Percentiles rank a stretch among this genome's conserved stretches.
phyloP scores from a whole-genome alignment of 192 early-diverging fungal genomes.

The Backusella sp. region DNA sequence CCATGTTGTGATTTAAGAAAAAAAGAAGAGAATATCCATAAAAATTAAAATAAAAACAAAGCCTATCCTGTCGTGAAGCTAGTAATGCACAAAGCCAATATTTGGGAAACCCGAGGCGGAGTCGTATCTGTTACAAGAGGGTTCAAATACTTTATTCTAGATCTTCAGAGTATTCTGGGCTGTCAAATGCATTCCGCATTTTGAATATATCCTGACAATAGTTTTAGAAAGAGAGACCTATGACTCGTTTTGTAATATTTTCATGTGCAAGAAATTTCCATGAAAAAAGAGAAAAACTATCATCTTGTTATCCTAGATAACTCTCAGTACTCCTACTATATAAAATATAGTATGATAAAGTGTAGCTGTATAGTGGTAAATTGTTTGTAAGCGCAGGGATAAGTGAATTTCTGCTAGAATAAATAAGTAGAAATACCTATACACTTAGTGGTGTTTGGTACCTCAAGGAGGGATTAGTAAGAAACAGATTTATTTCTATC shows the following conservation, averaged over 20 bases:
- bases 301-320: neutral
- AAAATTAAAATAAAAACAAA: neutral
- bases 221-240: neutral
- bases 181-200: slow-evolving; percentile 6
- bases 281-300: neutral
- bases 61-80: neutral
- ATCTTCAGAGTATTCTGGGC: slow-evolving; percentile 7
- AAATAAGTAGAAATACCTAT: neutral
- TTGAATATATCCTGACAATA: neutral
- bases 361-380: too few species aligned
- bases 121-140: neutral
- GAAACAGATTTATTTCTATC: neutral
- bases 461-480: neutral
- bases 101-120: neutral
- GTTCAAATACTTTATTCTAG: neutral
- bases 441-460: neutral
- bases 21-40: neutral
- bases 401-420: neutral
- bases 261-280: neutral
- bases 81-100: neutral
- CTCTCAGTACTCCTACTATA: neutral
- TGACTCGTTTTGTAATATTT: neutral
- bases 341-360: neutral
- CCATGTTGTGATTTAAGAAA: neutral
- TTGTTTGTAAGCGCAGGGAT: too few species aligned